Evolutionary conservation across 2,329 filamentous ascomycete genomes (phyloP).

Genomic region (Eutypa lata): DNA sequence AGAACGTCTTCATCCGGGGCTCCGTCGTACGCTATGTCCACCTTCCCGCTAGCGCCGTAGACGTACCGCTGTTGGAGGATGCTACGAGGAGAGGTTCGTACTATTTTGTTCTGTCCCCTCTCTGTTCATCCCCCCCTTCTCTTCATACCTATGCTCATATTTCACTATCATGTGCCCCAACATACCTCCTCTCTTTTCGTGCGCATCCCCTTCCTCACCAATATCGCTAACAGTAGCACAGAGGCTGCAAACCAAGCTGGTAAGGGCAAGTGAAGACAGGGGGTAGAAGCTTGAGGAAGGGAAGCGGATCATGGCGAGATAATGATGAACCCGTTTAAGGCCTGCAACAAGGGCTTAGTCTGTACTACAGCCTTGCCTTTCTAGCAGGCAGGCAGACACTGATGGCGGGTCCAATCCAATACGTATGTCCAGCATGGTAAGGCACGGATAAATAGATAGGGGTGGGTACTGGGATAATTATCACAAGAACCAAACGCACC

Average conservation of each 20-base stretch:
- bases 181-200: neutral
- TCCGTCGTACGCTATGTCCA: constrained; percentile 93
- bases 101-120: neutral
- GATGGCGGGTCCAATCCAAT: too few relatives aligned
- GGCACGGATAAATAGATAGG: too few relatives aligned
- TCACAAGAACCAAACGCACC: too few relatives aligned
- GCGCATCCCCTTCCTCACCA: constrained; percentile 3
- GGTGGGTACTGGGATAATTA: too few relatives aligned
- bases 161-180: neutral
- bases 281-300: neutral
- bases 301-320: neutral
- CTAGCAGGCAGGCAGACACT: too few relatives aligned
- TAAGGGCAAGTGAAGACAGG: constrained; percentile 46
- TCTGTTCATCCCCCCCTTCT: neutral
- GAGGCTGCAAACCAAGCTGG: constrained; percentile 57
- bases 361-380: too few relatives aligned
- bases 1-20: constrained; percentile 93
- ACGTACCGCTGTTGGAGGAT: constrained; percentile 84
- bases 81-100: constrained; percentile 77
- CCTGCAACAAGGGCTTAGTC: too few relatives aligned
- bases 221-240: constrained; percentile 20
- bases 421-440: too few relatives aligned
- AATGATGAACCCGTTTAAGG: too few relatives aligned
- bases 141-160: neutral
- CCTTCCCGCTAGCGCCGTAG: constrained; percentile 76